Conservation (phyloP, 108 stramenopile genomes). For the Ochromonas danica region DNA sequence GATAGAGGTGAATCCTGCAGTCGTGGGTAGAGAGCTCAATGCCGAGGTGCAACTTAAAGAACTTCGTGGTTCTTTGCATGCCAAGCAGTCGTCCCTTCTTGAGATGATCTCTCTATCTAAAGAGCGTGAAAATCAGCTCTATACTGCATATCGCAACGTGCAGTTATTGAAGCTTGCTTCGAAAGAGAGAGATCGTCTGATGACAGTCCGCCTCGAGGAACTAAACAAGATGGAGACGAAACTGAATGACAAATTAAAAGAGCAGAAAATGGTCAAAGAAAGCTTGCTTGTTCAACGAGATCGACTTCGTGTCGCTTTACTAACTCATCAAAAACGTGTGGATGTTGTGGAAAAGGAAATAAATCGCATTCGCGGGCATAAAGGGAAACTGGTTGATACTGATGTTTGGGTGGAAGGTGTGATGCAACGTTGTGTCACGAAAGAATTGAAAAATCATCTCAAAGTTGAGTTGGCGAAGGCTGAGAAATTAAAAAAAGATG, state of each 20-base stretch:
- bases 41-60: neutral
- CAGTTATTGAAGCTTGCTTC: slow-evolving; percentile 11
- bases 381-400: slow-evolving; percentile 42
- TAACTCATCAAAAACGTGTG: neutral
- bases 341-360: slow-evolving; percentile 6
- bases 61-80: neutral
- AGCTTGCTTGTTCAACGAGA: neutral
- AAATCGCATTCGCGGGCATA: slow-evolving; percentile 31
- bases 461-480: slow-evolving; percentile 9
- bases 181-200: slow-evolving; percentile 30
- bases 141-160: neutral
- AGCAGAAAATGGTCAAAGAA: slow-evolving; percentile 11
- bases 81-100: neutral
- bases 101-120: neutral
- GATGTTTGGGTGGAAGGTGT: slow-evolving; percentile 47
- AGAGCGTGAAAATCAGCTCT: neutral
- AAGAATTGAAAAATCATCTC: slow-evolving; percentile 38
- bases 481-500: neutral
- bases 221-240: neutral
- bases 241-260: neutral
- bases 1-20: neutral
- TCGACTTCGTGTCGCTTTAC: neutral
- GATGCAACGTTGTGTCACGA: slow-evolving; percentile 37
- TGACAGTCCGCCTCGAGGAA: slow-evolving; percentile 7
- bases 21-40: slow-evolving; percentile 23